Evolutionary conservation across 441 rosid genomes (phyloP), one percentile per base, ranked within the genome.

Genomic region (Pelargonium cotyledonis): DNA sequence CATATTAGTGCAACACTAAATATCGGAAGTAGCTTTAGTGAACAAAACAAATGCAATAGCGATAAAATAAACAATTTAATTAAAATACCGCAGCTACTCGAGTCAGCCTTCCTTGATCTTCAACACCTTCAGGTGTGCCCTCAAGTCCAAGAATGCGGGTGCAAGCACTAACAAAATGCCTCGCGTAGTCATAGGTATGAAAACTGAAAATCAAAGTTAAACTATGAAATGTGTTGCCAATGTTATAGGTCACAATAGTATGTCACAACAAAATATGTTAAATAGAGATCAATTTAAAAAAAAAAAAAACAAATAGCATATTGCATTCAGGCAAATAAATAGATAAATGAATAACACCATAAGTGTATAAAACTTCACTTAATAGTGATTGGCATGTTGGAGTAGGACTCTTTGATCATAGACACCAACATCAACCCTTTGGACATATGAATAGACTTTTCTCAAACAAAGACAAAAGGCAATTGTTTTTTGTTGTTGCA

Each of bases 111-210:
- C 97, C 99, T 82, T 95, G 98, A 85, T 90, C 91, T 73, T 92
- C 99, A 68, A 95, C 99, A 71, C 99, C 99, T 74, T 95, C 98
- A 66, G 98, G 99, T 66, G 99, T 95, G 69, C 98, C 99, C 81
- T 95, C 99, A 65, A 90, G 86, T 72, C 97, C 99, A 84, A 95
- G 96, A 72, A 95, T 95, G 72, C 99, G 95, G 66, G 99, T 90
- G 69, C 99, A 95, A 26, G 99, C 97, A 71, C 99, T 95, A 73
- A 95, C 99, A 82, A 95, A 95, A 69, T 95, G 99, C 75, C 99
- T 87, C 75, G 99, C 99, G 77, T 92, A 95, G 82, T 95, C 99
- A 78, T 95, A 95, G 21, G 98, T 95, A 67, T 95, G 99, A 75
- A 95, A 95, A 21, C 99, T 95, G 92, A 65, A 82, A 74, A 40